These are phyloP conservation scores for Blastomyces parvus DNA, from an alignment of 2,329 filamentous ascomycete species.

Conservation along the genomic window DNA sequence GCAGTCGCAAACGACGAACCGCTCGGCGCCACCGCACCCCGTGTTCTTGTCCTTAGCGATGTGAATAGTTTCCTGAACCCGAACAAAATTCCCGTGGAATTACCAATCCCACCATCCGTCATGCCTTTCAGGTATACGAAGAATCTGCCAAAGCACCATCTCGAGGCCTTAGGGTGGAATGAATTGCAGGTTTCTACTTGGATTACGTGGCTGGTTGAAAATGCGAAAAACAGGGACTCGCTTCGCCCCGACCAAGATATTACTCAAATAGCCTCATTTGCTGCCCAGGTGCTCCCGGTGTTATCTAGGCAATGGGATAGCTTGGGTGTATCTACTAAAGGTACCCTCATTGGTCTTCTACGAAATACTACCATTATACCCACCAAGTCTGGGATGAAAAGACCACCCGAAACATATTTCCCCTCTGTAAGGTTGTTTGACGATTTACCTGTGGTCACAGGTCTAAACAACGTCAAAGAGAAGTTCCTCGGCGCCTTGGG, in stretches of 20 bases:
- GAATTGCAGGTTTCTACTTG: constrained; percentile 77
- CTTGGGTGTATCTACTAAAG: constrained; percentile 57
- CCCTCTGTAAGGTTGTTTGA: constrained; percentile 90
- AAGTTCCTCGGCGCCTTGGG: constrained; percentile 77
- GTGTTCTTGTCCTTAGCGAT: constrained; percentile 65
- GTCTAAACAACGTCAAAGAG: constrained; percentile 73
- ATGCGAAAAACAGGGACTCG: constrained; percentile 47
- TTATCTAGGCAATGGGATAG: constrained; percentile 86
- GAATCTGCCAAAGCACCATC: constrained; percentile 53
- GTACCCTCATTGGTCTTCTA: constrained; percentile 55
- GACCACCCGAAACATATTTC: constrained; percentile 80
- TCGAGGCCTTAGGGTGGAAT: constrained; percentile 77
- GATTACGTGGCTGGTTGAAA: constrained; percentile 70
- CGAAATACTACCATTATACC: constrained; percentile 67
- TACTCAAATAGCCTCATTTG: constrained; percentile 61
- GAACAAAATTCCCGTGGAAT: constrained; percentile 67
- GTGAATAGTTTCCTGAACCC: constrained; percentile 67
- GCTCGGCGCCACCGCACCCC: constrained; percentile 50
- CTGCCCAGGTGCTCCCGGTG: constrained; percentile 64
- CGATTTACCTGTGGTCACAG: constrained; percentile 73
- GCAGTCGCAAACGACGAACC: constrained; percentile 51
- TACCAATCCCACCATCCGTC: constrained; percentile 72
- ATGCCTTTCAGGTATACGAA: constrained; percentile 79
- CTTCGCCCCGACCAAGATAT: constrained; percentile 58
- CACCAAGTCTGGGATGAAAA: constrained; percentile 82